These are phyloP conservation scores for Trypanosoma platydactyli DNA, from an alignment of 208 protist species.

Conservation along the genomic window DNA sequence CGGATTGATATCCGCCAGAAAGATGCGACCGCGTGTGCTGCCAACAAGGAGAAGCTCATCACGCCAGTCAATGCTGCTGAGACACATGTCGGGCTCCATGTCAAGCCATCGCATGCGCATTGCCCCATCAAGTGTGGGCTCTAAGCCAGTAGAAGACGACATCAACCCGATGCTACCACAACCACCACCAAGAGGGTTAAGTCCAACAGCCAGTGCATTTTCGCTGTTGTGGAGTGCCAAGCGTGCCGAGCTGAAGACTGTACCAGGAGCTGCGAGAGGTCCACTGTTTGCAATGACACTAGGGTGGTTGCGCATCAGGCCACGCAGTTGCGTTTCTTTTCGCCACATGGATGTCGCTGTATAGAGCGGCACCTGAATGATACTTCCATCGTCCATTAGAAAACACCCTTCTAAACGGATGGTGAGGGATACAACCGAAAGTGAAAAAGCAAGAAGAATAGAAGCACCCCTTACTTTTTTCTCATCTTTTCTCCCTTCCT, in stretches of 20 bases:
- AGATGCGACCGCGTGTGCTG: slow-evolving; percentile 67
- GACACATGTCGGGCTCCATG: slow-evolving; percentile 36
- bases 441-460: slow-evolving; percentile 5
- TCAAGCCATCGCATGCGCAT: slow-evolving; percentile 74
- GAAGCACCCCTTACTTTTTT: neutral
- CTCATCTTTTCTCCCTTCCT: neutral
- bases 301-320: slow-evolving; percentile 73
- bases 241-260: slow-evolving; percentile 54
- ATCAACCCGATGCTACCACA: slow-evolving; percentile 68
- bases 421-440: slow-evolving; percentile 3
- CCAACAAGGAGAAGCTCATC: slow-evolving; percentile 64
- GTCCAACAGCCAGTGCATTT: slow-evolving; percentile 52
- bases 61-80: slow-evolving; percentile 61
- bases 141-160: slow-evolving; percentile 34
- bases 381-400: slow-evolving; percentile 55
- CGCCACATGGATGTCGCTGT: slow-evolving; percentile 68
- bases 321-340: slow-evolving; percentile 72
- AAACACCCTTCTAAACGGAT: neutral
- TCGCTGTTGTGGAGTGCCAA: slow-evolving; percentile 68
- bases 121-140: slow-evolving; percentile 40
- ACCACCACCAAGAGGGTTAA: slow-evolving; percentile 52
- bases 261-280: slow-evolving; percentile 42
- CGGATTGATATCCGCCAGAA: slow-evolving; percentile 44
- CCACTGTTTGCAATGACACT: slow-evolving; percentile 52
- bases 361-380: slow-evolving; percentile 66